Percentiles rank a stretch among this genome's conserved stretches.
Evolutionary conservation across 495 filamentous ascomycete genomes (phyloP).

Genomic region (Hypoxylon lienhwacheense): DNA sequence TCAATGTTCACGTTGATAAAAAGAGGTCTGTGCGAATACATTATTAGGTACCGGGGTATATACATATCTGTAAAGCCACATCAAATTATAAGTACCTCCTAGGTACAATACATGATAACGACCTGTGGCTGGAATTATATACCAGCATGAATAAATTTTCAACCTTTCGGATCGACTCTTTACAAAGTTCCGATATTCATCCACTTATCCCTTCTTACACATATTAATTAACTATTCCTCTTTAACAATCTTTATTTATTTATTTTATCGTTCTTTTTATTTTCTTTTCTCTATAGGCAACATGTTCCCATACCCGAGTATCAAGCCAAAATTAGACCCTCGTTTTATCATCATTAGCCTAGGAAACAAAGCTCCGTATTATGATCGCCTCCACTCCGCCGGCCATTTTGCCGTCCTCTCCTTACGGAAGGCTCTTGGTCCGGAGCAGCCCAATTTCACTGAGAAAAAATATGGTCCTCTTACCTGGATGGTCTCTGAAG

Average conservation of each 20-base stretch:
- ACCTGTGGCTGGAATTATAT: background rate
- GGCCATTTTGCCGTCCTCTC: slow-evolving; percentile 71
- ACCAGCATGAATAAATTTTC: no score
- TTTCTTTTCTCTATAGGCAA: background rate
- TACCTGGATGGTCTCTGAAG: slow-evolving; percentile 44
- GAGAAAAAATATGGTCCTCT: slow-evolving; percentile 46
- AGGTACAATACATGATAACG: background rate
- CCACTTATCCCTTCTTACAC: no score
- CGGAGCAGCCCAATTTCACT: slow-evolving; percentile 49
- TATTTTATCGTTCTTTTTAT: background rate
- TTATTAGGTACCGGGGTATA: no score
- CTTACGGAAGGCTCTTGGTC: slow-evolving; percentile 49
- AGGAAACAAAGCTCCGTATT: slow-evolving; percentile 57
- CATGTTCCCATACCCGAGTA: no score
- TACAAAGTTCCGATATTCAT: no score
- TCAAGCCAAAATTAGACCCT: no score
- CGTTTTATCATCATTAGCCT: slow-evolving; percentile 54
- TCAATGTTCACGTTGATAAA: no score
- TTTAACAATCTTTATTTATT: no score
- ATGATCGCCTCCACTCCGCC: slow-evolving; percentile 75
- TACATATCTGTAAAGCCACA: background rate
- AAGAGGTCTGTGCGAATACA: no score
- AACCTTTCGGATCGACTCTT: no score
- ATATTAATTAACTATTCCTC: no score
- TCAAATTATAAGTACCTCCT: no score